These are phyloP conservation scores for Arabidopsis lyrata DNA, from an alignment of 441 rosid genomes.

Conservation along the genomic window DNA sequence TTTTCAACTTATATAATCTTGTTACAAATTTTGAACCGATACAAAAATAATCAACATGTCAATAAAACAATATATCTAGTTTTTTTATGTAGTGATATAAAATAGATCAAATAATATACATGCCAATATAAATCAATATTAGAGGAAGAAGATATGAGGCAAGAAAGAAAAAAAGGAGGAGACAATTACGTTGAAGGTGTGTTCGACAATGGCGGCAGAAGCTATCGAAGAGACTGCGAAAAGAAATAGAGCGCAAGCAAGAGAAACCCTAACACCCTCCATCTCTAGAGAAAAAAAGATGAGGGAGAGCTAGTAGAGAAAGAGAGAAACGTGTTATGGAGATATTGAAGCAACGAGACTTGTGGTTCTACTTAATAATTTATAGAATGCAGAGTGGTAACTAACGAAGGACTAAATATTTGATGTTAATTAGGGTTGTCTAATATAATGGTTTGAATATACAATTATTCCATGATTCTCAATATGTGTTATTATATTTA, in stretches of 20 bases:
- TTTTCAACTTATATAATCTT: slow-evolving; percentile 10
- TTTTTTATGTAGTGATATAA: no score
- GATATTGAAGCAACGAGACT: slow-evolving; percentile 22
- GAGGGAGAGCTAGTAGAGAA: background rate
- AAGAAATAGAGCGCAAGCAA: slow-evolving; percentile 49
- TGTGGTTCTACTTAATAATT: slow-evolving; percentile 8
- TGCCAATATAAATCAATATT: background rate
- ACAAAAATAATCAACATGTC: background rate
- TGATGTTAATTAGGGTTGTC: background rate
- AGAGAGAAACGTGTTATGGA: slow-evolving; percentile 9
- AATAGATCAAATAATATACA: no score
- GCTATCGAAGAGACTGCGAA: slow-evolving; percentile 52
- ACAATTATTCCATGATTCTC: slow-evolving; percentile 7
- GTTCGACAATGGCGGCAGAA: slow-evolving; percentile 72
- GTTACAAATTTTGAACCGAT: slow-evolving; percentile 1
- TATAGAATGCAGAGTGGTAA: slow-evolving; percentile 32
- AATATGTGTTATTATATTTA: background rate
- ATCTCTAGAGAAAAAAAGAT: slow-evolving; percentile 42
- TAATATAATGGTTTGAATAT: slow-evolving; percentile 12
- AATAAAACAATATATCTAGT: no score
- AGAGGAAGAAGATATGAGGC: slow-evolving; percentile 11
- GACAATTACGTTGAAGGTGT: slow-evolving; percentile 65
- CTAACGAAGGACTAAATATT: background rate
- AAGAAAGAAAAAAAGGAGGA: background rate
- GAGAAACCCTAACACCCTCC: slow-evolving; percentile 47